These are phyloP conservation scores for Polytrichum formosum DNA, from an alignment of 225 moss, liverwort and hornwort species.

Conservation along the genomic window DNA sequence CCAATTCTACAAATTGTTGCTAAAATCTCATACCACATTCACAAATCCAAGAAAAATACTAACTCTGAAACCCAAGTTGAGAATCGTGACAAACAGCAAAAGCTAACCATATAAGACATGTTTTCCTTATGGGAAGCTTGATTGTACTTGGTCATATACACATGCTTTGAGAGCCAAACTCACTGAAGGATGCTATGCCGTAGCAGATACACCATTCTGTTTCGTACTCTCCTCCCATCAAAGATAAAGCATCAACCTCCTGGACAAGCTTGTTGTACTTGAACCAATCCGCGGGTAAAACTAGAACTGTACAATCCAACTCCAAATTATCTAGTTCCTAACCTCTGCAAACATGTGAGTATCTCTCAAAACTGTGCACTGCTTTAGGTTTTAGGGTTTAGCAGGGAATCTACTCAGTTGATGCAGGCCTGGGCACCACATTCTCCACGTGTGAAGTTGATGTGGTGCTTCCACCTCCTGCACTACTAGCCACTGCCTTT, in stretches of 20 bases:
- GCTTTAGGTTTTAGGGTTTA: not conserved
- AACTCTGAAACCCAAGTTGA: no score
- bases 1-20: no score
- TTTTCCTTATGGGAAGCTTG: no score
- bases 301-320: not conserved
- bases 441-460: slow-evolving; percentile 46
- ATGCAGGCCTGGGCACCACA: slow-evolving; percentile 59
- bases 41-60: no score
- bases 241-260: not conserved
- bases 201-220: not conserved
- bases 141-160: not conserved
- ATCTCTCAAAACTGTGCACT: not conserved
- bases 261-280: not conserved
- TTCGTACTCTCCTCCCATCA: not conserved
- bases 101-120: no score
- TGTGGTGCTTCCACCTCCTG: slow-evolving; percentile 21
- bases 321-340: not conserved
- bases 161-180: not conserved
- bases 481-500: slow-evolving; percentile 45
- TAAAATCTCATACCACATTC: no score
- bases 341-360: not conserved
- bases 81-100: no score
- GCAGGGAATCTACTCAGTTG: slow-evolving; percentile 33
- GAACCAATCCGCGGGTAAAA: not conserved
- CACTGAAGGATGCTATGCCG: not conserved